These are phyloP conservation scores for Solanum sparsipilum DNA, from an alignment of 257 asterid genomes.

Conservation along the genomic window DNA sequence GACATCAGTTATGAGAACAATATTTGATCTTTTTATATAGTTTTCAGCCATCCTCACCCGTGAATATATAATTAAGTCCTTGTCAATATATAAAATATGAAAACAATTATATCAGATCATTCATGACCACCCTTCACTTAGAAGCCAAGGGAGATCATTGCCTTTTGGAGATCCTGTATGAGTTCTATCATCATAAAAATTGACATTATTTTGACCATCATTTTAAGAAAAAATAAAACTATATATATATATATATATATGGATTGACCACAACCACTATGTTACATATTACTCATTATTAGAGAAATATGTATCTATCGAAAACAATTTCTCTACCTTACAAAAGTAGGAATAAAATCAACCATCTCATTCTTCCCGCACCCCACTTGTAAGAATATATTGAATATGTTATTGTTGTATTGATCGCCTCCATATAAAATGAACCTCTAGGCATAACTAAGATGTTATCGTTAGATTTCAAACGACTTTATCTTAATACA, in stretches of 20 bases:
- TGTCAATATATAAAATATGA: background rate
- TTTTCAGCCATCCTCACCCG: background rate
- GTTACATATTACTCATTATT: background rate
- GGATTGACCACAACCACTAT: background rate
- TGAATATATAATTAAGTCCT: background rate
- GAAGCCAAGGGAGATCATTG: slow-evolving; percentile 18
- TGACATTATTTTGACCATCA: background rate
- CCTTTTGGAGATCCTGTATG: background rate
- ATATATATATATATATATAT: too few species aligned
- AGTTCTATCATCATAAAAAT: background rate
- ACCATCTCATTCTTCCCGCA: background rate
- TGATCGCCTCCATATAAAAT: background rate
- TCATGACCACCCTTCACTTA: slow-evolving; percentile 21
- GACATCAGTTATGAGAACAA: background rate
- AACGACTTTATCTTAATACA: background rate
- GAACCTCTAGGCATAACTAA: background rate
- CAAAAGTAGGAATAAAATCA: background rate
- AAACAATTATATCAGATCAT: slow-evolving; percentile 13
- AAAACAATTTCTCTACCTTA: accelerated
- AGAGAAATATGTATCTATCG: background rate
- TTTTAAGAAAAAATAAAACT: background rate
- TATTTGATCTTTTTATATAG: background rate
- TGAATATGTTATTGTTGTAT: background rate
- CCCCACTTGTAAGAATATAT: background rate
- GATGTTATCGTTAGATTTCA: background rate